These are phyloP conservation scores for Cryptosporidium bovis DNA, from an alignment of 169 alveolate genomes.

Conservation along the genomic window DNA sequence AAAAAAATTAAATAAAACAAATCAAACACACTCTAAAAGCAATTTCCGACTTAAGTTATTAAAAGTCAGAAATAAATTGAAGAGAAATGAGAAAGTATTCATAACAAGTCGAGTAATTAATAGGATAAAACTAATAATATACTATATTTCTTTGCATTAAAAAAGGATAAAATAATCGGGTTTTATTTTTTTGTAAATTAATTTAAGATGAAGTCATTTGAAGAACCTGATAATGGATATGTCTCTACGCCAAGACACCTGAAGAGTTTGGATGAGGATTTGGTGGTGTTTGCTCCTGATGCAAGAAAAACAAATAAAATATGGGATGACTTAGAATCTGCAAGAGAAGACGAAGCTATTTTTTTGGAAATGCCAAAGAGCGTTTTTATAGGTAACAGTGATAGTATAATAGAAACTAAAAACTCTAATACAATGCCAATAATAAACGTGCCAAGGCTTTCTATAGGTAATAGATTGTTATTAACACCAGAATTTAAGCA, in stretches of 20 bases:
- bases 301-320: conserved; percentile 43
- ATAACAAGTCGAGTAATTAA: too few species aligned
- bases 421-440: neutral
- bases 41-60: too few species aligned
- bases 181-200: neutral
- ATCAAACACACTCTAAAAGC: too few species aligned
- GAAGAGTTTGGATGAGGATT: conserved; percentile 25
- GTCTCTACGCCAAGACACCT: conserved; percentile 57
- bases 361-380: conserved; percentile 15
- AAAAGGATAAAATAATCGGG: too few species aligned
- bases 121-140: too few species aligned
- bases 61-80: too few species aligned
- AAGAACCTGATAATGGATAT: neutral
- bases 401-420: neutral
- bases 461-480: neutral
- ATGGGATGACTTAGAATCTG: conserved; percentile 1
- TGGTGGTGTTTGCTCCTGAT: conserved; percentile 45
- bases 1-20: too few species aligned
- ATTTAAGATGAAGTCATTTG: neutral
- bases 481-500: conserved; percentile 23
- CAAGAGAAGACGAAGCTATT: neutral
- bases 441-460: conserved; percentile 9
- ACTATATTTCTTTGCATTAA: too few species aligned
- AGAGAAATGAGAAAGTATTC: too few species aligned
- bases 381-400: neutral